Evolutionary conservation across 2,329 filamentous ascomycete genomes (phyloP).

Genomic region (Epicoccum sorghinum): DNA sequence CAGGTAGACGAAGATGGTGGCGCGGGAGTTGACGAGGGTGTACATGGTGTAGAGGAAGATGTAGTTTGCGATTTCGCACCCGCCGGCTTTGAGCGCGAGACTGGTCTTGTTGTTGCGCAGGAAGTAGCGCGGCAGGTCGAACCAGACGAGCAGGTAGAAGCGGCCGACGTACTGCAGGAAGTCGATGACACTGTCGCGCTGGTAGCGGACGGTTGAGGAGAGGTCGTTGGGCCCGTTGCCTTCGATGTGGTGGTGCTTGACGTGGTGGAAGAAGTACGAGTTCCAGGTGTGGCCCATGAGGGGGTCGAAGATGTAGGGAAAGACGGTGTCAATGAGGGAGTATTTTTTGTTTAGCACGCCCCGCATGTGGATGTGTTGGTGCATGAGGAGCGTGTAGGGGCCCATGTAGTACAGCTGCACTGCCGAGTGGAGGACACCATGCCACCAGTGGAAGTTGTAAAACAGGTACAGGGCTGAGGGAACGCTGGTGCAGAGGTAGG

Average conservation of each 20-base stretch:
- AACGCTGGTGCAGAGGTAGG: conserved; percentile 73
- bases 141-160: conserved; percentile 76
- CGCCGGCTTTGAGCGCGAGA: conserved; percentile 62
- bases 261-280: conserved; percentile 83
- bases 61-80: conserved; percentile 65
- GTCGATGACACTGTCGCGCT: conserved; percentile 69
- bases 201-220: conserved; percentile 76
- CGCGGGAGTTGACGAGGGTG: conserved; percentile 54
- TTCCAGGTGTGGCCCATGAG: conserved; percentile 86
- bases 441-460: conserved; percentile 69
- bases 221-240: conserved; percentile 79
- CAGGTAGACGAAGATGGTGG: conserved; percentile 69
- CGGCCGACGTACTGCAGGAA: conserved; percentile 76
- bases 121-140: conserved; percentile 78
- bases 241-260: conserved; percentile 85
- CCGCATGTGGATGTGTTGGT: conserved; percentile 81
- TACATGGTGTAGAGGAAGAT: conserved; percentile 59
- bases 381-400: conserved; percentile 80
- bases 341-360: conserved; percentile 67
- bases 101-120: conserved; percentile 63
- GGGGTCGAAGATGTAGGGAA: conserved; percentile 77
- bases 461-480: conserved; percentile 72
- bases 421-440: conserved; percentile 68
- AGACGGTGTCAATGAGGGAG: conserved; percentile 64
- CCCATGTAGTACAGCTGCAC: conserved; percentile 74